phyloP scores from a whole-genome alignment of 805 yeast species.

The Kazachstania viticola region DNA sequence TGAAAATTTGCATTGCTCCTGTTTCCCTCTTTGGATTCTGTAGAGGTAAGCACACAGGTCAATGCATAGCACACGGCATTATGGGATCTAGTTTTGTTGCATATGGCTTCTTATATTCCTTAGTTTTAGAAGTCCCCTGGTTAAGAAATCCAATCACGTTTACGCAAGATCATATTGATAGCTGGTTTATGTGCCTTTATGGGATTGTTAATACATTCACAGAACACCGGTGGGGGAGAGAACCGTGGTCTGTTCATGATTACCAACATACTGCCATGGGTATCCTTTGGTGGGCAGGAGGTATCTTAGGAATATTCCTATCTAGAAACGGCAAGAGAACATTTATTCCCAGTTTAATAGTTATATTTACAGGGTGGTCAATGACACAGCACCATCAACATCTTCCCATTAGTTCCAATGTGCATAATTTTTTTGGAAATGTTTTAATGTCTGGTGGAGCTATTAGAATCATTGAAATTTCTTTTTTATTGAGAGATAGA shows the following conservation, averaged over 20 bases:
- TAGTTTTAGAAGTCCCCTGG: constrained; percentile 69
- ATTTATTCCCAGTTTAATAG: constrained; percentile 69
- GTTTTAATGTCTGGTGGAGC: constrained; percentile 72
- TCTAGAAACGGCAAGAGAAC: constrained; percentile 58
- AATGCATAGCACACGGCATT: constrained; percentile 92
- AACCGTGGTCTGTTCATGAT: constrained; percentile 86
- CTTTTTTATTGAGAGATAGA: constrained; percentile 60
- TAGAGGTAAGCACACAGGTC: constrained; percentile 74
- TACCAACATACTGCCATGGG: constrained; percentile 96
- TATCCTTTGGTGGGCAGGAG: constrained; percentile 93
- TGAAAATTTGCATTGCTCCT: constrained; percentile 69
- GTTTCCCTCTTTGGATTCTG: constrained; percentile 83
- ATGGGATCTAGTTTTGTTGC: constrained; percentile 85
- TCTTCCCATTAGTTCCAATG: constrained; percentile 67
- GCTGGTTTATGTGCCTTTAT: constrained; percentile 72
- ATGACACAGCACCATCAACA: constrained; percentile 86
- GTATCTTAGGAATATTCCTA: constrained; percentile 70
- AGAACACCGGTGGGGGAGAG: constrained; percentile 89
- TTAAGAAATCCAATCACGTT: constrained; percentile 38
- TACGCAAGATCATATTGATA: constrained; percentile 81
- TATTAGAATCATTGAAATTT: constrained; percentile 65
- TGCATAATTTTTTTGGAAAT: constrained; percentile 78
- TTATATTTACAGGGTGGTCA: constrained; percentile 86
- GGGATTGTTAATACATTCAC: constrained; percentile 92
- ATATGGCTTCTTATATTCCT: constrained; percentile 62